A percentile compares a stretch with the other conserved stretches of the same genome.
Conservation (phyloP, 805 yeast genomes). For the Candida quercuum region DNA sequence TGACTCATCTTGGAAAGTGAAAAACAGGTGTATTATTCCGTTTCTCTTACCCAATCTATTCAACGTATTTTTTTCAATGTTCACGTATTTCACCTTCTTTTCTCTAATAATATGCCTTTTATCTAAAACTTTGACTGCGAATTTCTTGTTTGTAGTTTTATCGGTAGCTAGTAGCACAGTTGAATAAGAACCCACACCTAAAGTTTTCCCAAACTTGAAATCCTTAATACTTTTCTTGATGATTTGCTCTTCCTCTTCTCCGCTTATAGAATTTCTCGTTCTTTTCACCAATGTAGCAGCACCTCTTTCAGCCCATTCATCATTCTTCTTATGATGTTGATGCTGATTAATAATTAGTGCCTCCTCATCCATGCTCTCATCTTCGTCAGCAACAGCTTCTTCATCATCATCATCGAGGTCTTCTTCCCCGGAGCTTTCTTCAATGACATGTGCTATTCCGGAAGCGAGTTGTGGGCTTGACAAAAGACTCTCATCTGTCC, state of each 20-base stretch:
- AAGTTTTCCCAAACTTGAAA: slow-evolving; percentile 79
- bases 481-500: slow-evolving; percentile 19
- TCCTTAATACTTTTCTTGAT: slow-evolving; percentile 65
- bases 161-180: slow-evolving; percentile 88
- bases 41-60: slow-evolving; percentile 56
- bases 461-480: slow-evolving; percentile 3
- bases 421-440: slow-evolving; percentile 2
- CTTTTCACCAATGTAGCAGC: slow-evolving; percentile 51
- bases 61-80: slow-evolving; percentile 75
- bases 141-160: slow-evolving; percentile 64
- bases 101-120: slow-evolving; percentile 76
- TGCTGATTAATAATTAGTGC: not conserved
- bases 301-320: slow-evolving; percentile 53
- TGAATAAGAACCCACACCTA: slow-evolving; percentile 96
- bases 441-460: too few relatives aligned
- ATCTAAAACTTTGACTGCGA: slow-evolving; percentile 73
- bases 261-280: slow-evolving; percentile 37
- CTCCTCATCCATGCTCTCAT: not conserved
- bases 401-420: slow-evolving; percentile 7
- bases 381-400: slow-evolving; percentile 3
- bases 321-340: slow-evolving; percentile 15
- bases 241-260: slow-evolving; percentile 45
- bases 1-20: slow-evolving; percentile 75
- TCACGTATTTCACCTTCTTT: slow-evolving; percentile 79
- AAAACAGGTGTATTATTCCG: slow-evolving; percentile 65